These are phyloP conservation scores for Colletotrichum kahawae DNA, from an alignment of 2,329 filamentous ascomycete genomes.

Conservation along the genomic window DNA sequence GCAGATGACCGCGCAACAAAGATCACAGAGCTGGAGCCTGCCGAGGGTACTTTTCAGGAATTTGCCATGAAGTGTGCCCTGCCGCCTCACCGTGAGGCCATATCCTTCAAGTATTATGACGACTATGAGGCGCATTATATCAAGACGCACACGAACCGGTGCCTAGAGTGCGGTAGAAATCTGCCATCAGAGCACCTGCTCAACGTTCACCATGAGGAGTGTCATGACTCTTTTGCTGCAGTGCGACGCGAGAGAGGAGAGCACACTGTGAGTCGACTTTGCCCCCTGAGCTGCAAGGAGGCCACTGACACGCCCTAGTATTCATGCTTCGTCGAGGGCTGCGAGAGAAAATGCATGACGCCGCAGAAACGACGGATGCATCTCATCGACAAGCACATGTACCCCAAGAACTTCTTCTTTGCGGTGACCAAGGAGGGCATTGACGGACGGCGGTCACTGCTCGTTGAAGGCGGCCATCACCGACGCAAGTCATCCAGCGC, in stretches of 20 bases:
- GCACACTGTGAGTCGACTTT: constrained; percentile 69
- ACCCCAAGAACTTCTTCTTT: constrained; percentile 88
- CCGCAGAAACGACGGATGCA: constrained; percentile 86
- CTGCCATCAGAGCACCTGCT: constrained; percentile 86
- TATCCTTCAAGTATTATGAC: constrained; percentile 75
- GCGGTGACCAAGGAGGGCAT: constrained; percentile 88
- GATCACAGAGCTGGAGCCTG: constrained; percentile 63
- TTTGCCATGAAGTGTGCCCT: constrained; percentile 77
- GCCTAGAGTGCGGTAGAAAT: constrained; percentile 83
- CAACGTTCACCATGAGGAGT: constrained; percentile 85
- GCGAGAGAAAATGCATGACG: constrained; percentile 83
- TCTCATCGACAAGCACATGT: constrained; percentile 93
- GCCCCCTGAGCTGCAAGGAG: too few species aligned
- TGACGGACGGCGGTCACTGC: constrained; percentile 80
- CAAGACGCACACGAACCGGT: constrained; percentile 82
- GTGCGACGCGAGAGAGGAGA: constrained; percentile 80
- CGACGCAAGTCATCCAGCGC: constrained; percentile 52
- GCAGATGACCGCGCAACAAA: constrained; percentile 49
- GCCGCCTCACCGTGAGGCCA: constrained; percentile 74
- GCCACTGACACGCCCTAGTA: constrained; percentile 57
- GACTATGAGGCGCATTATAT: constrained; percentile 90
- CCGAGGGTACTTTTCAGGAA: constrained; percentile 33
- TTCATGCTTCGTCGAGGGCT: constrained; percentile 88
- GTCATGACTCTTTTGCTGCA: constrained; percentile 81
- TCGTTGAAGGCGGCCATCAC: constrained; percentile 62